Evolutionary conservation across 179 eudicot genomes (phyloP), one percentile per base, ranked within the genome.

Genomic region (Heliamphora ciliata): DNA sequence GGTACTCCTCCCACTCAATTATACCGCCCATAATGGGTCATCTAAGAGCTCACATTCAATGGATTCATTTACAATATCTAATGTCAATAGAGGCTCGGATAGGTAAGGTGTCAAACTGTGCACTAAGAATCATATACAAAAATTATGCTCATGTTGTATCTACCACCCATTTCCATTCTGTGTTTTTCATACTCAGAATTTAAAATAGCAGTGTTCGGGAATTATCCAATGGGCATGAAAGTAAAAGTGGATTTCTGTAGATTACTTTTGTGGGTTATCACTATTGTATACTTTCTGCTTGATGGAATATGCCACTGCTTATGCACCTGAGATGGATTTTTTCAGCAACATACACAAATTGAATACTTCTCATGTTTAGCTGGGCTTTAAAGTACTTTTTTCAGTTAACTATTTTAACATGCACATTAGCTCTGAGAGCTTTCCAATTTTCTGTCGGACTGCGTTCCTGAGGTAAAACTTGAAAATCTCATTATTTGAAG

Each of bases 21-120:
- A 87, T 81, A 77, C 84, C 18, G 84, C 90, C 70, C 50, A 85
- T 56, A 40, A 89, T 80, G 85, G 84, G 71, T 79, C 83, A 51
- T 54, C 85, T n/a, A 59, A 59, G 68, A 80, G 69, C 78, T 82
- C 92, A 51, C 84, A 86, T 82, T 88, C 91, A 82, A 87, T 95
- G 97, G 91, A 90, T 84, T 80, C 90, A 44, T 90, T 91, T 81
- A 90, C 97, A 54, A 95, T 95, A 82, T 93, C 98, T 10, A 92
- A 91, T 86, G 86, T 93, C 51, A 60, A 78, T 59, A 82, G 81
- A 48, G 98, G 98, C 51, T 93, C 98, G 46, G 74, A 92, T 88
- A 89, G 91, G 98, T 92, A 86, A 82, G 81, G 10, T 82, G 8
- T 80, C 48, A 8, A 55, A 31, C 10, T 40, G 8, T 63, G 77